These are phyloP conservation scores for Penicillium brevicompactum DNA, from an alignment of 2,329 filamentous ascomycete genomes.

Conservation along the genomic window DNA sequence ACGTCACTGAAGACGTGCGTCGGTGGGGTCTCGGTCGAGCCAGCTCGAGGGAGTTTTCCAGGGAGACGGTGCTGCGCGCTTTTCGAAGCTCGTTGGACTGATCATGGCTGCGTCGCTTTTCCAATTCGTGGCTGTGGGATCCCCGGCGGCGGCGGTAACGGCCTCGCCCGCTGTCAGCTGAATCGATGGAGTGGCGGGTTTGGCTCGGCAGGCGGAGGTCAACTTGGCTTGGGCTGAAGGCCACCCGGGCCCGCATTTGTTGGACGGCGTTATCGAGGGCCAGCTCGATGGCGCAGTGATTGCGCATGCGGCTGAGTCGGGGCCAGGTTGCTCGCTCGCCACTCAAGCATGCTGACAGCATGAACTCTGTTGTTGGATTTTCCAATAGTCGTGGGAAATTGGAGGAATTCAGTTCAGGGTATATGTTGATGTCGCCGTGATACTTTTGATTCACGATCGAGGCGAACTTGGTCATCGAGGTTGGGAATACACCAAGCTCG, in stretches of 20 bases:
- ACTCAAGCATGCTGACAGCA: constrained; percentile 73
- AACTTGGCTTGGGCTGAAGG: constrained; percentile 34
- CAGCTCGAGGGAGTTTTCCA: constrained; percentile 17
- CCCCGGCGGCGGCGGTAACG: constrained; percentile 28
- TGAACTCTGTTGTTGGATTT: constrained; percentile 85
- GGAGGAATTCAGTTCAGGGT: constrained; percentile 74
- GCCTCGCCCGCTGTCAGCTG: constrained; percentile 27
- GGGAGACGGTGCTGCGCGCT: constrained; percentile 24
- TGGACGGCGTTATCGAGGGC: constrained; percentile 59
- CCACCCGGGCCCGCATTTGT: constrained; percentile 42
- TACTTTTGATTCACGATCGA: constrained; percentile 89
- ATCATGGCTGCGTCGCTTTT: constrained; percentile 18
- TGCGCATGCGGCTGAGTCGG: constrained; percentile 79
- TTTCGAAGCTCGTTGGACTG: constrained; percentile 16
- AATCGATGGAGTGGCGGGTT: constrained; percentile 16
- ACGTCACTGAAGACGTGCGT: constrained; percentile 22
- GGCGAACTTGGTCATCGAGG: constrained; percentile 72
- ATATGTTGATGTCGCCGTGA: constrained; percentile 91
- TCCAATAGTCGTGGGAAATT: constrained; percentile 76
- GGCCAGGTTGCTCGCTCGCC: constrained; percentile 93
- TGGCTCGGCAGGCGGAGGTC: constrained; percentile 22
- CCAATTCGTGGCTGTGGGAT: constrained; percentile 36
- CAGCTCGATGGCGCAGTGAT: constrained; percentile 85
- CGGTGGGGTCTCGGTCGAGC: constrained; percentile 10
- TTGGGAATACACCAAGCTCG: constrained; percentile 79